Evolutionary conservation across 371 early-diverging fungal genomes (phyloP).

Genomic region (Mortierella sp.): DNA sequence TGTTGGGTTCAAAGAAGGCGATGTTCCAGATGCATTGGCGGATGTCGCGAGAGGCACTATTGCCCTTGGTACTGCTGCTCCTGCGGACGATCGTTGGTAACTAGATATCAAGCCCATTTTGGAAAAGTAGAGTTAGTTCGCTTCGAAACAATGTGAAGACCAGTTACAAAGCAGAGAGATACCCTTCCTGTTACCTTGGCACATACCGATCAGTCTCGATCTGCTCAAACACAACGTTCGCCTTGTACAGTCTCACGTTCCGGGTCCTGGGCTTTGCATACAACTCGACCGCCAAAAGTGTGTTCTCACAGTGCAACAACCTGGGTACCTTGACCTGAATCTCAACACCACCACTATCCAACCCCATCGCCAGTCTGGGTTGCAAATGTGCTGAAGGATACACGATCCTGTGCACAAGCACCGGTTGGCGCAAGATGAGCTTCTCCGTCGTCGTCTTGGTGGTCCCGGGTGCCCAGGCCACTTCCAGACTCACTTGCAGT

Average conservation of each 20-base stretch:
- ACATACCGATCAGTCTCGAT: conserved; percentile 56
- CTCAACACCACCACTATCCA: conserved; percentile 56
- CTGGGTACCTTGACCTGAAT: conserved; percentile 54
- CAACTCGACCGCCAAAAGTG: conserved; percentile 48
- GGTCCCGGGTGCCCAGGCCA: conserved; percentile 41
- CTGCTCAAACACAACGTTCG: conserved; percentile 54
- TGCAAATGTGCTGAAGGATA: conserved; percentile 53
- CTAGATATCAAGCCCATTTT: conserved; percentile 4
- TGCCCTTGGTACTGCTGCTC: conserved; percentile 30
- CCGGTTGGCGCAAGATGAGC: conserved; percentile 40
- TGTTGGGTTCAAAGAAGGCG: conserved; percentile 12
- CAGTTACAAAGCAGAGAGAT: background rate
- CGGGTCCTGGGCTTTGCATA: conserved; percentile 52
- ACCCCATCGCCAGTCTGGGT: conserved; percentile 37
- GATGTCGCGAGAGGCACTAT: conserved; percentile 31
- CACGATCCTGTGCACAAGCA: conserved; percentile 47
- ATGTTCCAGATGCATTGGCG: conserved; percentile 10
- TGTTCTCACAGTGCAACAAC: conserved; percentile 51
- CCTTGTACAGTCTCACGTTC: conserved; percentile 47
- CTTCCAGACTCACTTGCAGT: conserved; percentile 41
- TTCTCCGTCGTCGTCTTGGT: conserved; percentile 25
- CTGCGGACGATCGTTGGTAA: conserved; percentile 32
- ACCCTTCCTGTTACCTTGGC: background rate
- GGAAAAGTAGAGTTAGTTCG: background rate
- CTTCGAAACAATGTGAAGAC: background rate